phyloP scores from a whole-genome alignment of 441 rosid genomes.

The Euphorbia schlechtendalii region DNA sequence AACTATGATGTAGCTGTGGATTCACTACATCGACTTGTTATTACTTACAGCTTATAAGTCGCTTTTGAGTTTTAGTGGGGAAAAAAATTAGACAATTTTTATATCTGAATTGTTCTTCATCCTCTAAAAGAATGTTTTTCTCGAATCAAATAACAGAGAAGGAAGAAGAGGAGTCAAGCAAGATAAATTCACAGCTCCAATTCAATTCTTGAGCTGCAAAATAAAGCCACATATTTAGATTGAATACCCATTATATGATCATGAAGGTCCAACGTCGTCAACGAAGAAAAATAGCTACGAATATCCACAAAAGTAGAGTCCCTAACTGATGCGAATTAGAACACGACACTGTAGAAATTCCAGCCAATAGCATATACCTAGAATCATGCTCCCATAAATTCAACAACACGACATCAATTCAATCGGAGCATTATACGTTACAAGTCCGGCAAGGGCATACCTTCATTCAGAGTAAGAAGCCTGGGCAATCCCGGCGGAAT shows the following conservation, averaged over 20 bases:
- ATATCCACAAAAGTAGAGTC: not conserved
- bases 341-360: not conserved
- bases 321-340: not conserved
- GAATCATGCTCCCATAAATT: constrained; percentile 4
- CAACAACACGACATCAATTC: constrained; percentile 3
- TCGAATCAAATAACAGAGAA: not conserved
- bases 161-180: not conserved
- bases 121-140: not conserved
- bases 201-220: not conserved
- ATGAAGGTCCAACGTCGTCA: constrained; percentile 1
- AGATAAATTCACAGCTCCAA: not conserved
- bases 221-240: not conserved
- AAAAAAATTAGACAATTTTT: not conserved
- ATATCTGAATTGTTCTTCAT: not conserved
- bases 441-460: constrained; percentile 37
- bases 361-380: not conserved
- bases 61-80: not conserved
- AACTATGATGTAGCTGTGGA: no score
- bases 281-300: not conserved
- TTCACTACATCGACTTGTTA: not conserved
- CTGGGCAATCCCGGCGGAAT: constrained; percentile 78
- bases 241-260: not conserved
- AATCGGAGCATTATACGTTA: constrained; percentile 18
- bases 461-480: constrained; percentile 78
- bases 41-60: not conserved